A percentile compares a stretch with the other conserved stretches of the same genome.
These are phyloP conservation scores for Exutisphaerella laricina DNA, from an alignment of 2,329 filamentous ascomycete species.

Conservation along the genomic window DNA sequence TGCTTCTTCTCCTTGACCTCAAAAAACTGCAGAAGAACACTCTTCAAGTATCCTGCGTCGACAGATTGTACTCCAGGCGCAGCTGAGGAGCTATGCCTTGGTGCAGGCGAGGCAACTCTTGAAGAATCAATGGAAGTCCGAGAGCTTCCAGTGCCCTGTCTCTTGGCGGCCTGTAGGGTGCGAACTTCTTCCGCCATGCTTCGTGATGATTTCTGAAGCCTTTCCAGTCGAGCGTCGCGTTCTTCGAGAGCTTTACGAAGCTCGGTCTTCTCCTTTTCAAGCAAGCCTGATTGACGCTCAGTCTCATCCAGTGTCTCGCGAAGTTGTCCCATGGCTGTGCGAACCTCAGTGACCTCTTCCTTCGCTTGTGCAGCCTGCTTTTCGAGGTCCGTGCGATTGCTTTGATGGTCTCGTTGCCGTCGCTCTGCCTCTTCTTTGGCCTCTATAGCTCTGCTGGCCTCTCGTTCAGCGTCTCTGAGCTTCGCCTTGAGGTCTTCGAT, in stretches of 20 bases:
- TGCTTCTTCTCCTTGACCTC: constrained; percentile 74
- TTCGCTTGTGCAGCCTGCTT: constrained; percentile 60
- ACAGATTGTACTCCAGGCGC: constrained; percentile 28
- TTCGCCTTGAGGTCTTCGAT: constrained; percentile 77
- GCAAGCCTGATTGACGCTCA: constrained; percentile 75
- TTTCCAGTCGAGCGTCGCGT: constrained; percentile 20
- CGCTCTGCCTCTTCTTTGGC: constrained; percentile 75
- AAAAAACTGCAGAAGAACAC: constrained; percentile 73
- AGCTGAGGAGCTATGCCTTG: constrained; percentile 20
- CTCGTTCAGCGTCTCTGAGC: constrained; percentile 74
- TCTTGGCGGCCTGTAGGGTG: constrained; percentile 38
- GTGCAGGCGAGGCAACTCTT: constrained; percentile 43
- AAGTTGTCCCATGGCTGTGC: constrained; percentile 69
- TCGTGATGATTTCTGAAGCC: constrained; percentile 57
- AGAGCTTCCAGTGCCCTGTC: constrained; percentile 40
- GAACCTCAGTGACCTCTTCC: constrained; percentile 70
- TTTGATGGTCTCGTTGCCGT: constrained; percentile 67
- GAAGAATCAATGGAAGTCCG: constrained; percentile 56
- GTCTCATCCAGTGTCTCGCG: constrained; percentile 78
- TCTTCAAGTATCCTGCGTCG: constrained; percentile 70
- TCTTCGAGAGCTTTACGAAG: constrained; percentile 16
- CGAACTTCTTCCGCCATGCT: constrained; percentile 56
- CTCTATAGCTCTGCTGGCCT: constrained; percentile 62
- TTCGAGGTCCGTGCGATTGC: constrained; percentile 70
- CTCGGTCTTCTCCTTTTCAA: constrained; percentile 70